Percentiles rank a stretch among this genome's conserved stretches.
These are phyloP conservation scores for Solanum chiquidenum DNA, from an alignment of 257 asterid species.

Conservation along the genomic window DNA sequence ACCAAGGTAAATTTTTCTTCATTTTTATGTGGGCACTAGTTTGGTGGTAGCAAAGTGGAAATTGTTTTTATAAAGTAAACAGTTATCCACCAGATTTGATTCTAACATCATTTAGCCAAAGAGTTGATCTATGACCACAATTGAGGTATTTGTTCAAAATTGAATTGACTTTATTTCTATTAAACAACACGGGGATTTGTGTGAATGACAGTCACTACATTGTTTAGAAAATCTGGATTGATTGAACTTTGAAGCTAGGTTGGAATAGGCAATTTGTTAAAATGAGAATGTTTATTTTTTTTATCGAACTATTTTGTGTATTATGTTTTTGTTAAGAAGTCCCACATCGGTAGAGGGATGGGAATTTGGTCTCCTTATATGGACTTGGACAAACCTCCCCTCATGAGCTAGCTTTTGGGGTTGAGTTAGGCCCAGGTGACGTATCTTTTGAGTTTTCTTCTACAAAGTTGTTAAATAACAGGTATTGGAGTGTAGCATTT, in stretches of 20 bases:
- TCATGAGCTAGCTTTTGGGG: no score
- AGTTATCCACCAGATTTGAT: neutral
- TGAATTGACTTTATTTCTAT: neutral
- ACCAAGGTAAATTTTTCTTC: slow-evolving; percentile 64
- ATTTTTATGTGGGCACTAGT: neutral
- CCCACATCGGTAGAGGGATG: no score
- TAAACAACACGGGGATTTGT: neutral
- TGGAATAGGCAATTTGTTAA: neutral
- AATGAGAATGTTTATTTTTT: neutral
- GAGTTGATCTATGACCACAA: neutral
- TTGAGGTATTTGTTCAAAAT: neutral
- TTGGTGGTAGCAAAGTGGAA: neutral
- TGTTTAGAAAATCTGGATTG: neutral
- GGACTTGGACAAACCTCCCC: no score
- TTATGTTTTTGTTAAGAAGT: neutral
- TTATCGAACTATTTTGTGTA: neutral
- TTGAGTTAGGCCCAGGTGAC: no score
- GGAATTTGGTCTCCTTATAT: no score
- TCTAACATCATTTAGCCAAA: neutral
- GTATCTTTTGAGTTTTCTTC: neutral
- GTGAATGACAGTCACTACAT: neutral
- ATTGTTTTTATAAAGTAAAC: neutral
- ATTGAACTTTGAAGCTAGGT: neutral
- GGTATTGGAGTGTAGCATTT: neutral
- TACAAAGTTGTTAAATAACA: neutral